Evolutionary conservation across 106 monocot species (phyloP).

Genomic region (Platanthera zijinensis): DNA sequence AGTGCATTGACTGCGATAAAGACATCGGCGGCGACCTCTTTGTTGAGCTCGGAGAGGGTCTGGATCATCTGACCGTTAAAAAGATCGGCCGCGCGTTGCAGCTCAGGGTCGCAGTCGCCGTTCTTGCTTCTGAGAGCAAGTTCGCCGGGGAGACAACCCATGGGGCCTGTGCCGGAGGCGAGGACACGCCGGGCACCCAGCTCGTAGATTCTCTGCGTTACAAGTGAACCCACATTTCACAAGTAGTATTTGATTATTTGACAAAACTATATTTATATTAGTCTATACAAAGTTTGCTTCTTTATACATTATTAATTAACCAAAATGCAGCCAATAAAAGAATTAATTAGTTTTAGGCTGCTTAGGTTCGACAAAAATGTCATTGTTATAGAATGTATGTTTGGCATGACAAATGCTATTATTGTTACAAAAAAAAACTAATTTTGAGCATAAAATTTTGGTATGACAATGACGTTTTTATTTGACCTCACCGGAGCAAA

Average conservation of each 20-base stretch:
- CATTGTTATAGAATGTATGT: too few species aligned
- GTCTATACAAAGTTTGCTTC: background rate
- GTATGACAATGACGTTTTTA: too few species aligned
- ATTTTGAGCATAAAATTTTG: too few species aligned
- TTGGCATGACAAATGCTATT: too few species aligned
- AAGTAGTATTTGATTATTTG: background rate
- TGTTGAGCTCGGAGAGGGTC: conserved; percentile 37
- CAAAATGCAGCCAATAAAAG: too few species aligned
- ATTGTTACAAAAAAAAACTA: too few species aligned
- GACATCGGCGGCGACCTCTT: conserved; percentile 19
- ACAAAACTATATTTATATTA: background rate
- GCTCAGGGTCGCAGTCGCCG: conserved; percentile 34
- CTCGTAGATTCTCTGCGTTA: conserved; percentile 33
- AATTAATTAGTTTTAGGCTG: too few species aligned
- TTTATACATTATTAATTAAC: too few species aligned
- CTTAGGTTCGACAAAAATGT: too few species aligned
- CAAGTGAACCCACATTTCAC: background rate
- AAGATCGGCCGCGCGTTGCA: conserved; percentile 33
- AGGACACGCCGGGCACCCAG: conserved; percentile 31
- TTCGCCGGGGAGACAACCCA: conserved; percentile 41
- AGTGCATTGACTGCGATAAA: conserved; percentile 47
- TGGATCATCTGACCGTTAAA: conserved; percentile 50
- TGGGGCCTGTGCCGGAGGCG: conserved; percentile 41
- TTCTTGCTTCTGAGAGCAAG: conserved; percentile 26
- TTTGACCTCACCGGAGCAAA: too few species aligned